phyloP scores from a whole-genome alignment of 1,284 basidiomycete species.

The Exsudoporus floridanus region DNA sequence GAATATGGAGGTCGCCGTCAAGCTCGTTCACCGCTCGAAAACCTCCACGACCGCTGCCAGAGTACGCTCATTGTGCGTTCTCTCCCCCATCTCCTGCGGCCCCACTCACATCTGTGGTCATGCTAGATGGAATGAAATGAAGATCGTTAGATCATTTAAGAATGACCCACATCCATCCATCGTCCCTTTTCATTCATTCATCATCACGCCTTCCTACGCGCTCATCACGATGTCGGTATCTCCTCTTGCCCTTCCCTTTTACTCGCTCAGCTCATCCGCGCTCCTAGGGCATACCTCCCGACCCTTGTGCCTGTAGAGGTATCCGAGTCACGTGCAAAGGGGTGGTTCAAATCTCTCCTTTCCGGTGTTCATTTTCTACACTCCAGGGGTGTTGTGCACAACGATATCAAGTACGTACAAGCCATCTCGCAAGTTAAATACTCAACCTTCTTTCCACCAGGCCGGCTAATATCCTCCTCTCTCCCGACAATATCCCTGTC shows the following conservation, averaged over 20 bases:
- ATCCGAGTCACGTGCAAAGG: constrained; percentile 69
- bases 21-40: constrained; percentile 83
- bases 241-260: neutral
- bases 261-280: constrained; percentile 21
- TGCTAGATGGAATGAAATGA: constrained; percentile 90
- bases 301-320: constrained; percentile 82
- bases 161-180: constrained; percentile 85
- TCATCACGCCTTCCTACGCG: constrained; percentile 87
- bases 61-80: constrained; percentile 74
- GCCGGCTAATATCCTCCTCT: constrained; percentile 86
- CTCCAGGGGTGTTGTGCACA: constrained; percentile 84
- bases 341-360: constrained; percentile 85
- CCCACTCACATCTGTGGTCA: constrained; percentile 6
- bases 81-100: neutral
- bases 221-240: constrained; percentile 78
- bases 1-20: constrained; percentile 74
- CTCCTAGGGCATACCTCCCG: constrained; percentile 68
- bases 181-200: constrained; percentile 88
- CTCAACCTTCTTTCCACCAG: constrained; percentile 37
- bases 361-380: constrained; percentile 88
- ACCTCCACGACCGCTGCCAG: constrained; percentile 81
- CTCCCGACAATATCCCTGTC: constrained; percentile 70
- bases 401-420: constrained; percentile 83
- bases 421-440: neutral
- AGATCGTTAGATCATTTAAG: constrained; percentile 81